Base-by-base conservation (phyloP, 2,329 filamentous ascomycete genomes). In the Chaetoscypha palmicola region DNA sequence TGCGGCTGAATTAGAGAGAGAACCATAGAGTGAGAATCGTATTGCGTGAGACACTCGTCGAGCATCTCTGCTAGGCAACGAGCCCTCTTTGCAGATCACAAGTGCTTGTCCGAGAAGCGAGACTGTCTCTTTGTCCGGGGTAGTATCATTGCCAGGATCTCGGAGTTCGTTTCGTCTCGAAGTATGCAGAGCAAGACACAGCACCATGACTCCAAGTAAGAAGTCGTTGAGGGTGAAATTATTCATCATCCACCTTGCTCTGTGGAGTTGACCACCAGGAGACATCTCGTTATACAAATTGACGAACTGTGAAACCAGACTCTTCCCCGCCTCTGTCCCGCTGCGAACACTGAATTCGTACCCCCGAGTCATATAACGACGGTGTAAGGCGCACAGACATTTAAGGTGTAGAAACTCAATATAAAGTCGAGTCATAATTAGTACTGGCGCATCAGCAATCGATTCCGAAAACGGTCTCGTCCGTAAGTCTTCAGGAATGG, bases 201-300 rank as follows among this genome's bases (percentile, higher is more conserved):
- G 49, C 4, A 55, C 51, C 48, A 57, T 56, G 22, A 52, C 43
- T 1, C 55, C 56, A 19, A 60, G 35, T 2, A 59, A 45, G 35
- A 59, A 60, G 26, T 60, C 58, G 46, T 60, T 55, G 45, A 52
- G 46, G 3, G 52, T 59, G 14, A 60, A 52, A 39, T 52, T 59
- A 11, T 43, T 52, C 4, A 59, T 34, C 41, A 59, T 54, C 54
- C 57, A 60, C 4, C 54, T 49, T 31, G 55, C 48, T 7, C 24
- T 39, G 21, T 55, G 37, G 5, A 60, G 39, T 16, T 54, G 54
- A 11, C 57, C 54, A 12, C 58, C 55, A 9, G 53, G 46, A 19
- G 34, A 30, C 30, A 59, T 56, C 31, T 60, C 56, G n/a, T 50
- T 43, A 28, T 59, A 53, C 10, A 59, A 50, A 9, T 55, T 49